Evolutionary conservation across 2,329 filamentous ascomycete species (phyloP).

Genomic region (Fusarium pseudonygamai): DNA sequence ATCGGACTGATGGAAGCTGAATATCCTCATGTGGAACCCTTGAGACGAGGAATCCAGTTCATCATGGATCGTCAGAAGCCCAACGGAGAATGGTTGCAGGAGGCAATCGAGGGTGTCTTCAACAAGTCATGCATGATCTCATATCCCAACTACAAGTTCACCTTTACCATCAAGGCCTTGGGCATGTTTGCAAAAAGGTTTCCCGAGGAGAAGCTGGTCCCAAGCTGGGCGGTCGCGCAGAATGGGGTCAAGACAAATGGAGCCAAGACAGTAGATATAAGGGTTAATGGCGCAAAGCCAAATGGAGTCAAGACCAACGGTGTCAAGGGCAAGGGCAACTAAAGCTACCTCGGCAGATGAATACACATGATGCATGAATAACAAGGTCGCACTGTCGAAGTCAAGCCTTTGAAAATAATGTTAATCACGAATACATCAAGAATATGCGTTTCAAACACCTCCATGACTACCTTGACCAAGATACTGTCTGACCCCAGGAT

Average conservation of each 20-base stretch:
- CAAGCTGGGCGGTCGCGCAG: slow-evolving; percentile 17
- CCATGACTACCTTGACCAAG: background rate
- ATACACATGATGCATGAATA: background rate
- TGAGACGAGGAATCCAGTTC: slow-evolving; percentile 79
- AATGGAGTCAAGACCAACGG: background rate
- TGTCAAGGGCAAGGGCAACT: background rate
- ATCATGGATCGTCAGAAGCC: slow-evolving; percentile 85
- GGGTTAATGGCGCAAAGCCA: background rate
- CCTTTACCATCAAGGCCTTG: slow-evolving; percentile 91
- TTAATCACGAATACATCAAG: background rate
- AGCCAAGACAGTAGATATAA: background rate
- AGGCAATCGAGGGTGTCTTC: slow-evolving; percentile 97
- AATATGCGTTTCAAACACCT: background rate
- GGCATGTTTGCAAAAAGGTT: slow-evolving; percentile 85
- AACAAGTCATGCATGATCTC: slow-evolving; percentile 99
- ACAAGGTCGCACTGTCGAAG: background rate
- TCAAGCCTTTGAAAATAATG: background rate
- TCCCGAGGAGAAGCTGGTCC: slow-evolving; percentile 67
- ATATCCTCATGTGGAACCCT: slow-evolving; percentile 77
- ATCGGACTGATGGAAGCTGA: slow-evolving; percentile 84
- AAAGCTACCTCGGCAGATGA: no score
- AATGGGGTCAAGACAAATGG: background rate
- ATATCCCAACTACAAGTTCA: slow-evolving; percentile 99
- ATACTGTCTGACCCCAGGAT: background rate
- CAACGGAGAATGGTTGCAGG: slow-evolving; percentile 95